Conservation (phyloP, 371 early-diverging fungal species). For the Lichtheimia ramosa region DNA sequence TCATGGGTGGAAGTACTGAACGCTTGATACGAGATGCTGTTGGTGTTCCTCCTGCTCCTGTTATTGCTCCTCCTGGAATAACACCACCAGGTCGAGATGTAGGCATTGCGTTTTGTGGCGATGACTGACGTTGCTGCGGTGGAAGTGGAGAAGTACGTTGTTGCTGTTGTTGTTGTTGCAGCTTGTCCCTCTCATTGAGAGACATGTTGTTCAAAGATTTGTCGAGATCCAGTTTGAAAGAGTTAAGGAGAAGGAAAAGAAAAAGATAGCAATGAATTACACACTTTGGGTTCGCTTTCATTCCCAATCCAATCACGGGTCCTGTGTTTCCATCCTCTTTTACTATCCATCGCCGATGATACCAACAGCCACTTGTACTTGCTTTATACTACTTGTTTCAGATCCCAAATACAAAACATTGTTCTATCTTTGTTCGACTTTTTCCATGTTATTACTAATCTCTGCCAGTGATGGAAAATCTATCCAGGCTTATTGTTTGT, state of each 20-base stretch:
- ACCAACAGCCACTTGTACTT: no score
- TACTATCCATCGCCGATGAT: no score
- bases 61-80: background rate
- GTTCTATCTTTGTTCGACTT: no score
- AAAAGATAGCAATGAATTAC: background rate
- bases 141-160: background rate
- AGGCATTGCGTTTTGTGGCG: background rate
- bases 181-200: conserved; percentile 19
- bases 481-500: no score
- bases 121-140: background rate
- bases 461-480: no score
- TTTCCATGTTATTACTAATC: no score
- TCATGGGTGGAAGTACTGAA: conserved; percentile 48
- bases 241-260: background rate
- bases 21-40: conserved; percentile 15
- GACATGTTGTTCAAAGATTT: conserved; percentile 29
- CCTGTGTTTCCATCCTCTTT: no score
- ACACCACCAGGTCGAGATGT: conserved; percentile 9
- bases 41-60: background rate
- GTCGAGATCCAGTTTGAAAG: conserved; percentile 29
- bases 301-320: no score
- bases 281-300: background rate
- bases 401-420: no score
- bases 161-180: background rate
- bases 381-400: no score